Conservation (phyloP, 192 early-diverging fungal genomes). For the Backusella sp. region DNA sequence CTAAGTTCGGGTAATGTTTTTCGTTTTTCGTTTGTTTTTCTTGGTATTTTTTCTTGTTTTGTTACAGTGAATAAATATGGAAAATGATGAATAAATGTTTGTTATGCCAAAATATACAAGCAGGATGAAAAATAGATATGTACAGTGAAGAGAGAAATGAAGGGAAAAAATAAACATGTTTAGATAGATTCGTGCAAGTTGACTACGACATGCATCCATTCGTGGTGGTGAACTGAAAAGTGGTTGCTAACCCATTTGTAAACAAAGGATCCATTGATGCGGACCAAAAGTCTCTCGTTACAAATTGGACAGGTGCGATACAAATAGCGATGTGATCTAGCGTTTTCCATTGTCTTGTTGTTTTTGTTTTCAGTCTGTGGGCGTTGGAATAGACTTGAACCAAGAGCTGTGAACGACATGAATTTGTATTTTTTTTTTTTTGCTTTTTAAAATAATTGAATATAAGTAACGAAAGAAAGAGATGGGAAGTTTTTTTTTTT, state of each 20-base stretch:
- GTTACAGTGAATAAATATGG: neutral
- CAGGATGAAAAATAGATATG: neutral
- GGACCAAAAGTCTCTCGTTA: constrained; percentile 21
- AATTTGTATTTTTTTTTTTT: neutral
- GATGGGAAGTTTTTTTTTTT: neutral
- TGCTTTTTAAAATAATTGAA: neutral
- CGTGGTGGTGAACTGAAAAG: constrained; percentile 22
- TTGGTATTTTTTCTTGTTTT: neutral
- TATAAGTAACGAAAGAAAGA: neutral
- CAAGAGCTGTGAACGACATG: neutral
- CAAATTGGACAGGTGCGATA: constrained; percentile 32
- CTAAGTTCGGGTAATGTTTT: too few relatives aligned
- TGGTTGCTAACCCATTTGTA: constrained; percentile 28
- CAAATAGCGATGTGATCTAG: neutral
- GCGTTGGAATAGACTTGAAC: neutral
- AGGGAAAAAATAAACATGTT: neutral
- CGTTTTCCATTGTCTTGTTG: neutral
- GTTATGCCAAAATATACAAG: neutral
- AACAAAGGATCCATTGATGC: constrained; percentile 27
- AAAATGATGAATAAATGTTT: neutral
- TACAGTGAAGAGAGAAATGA: neutral
- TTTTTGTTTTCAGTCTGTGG: neutral
- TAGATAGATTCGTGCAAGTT: constrained; percentile 12
- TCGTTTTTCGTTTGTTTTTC: neutral
- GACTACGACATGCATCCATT: constrained; percentile 25